phyloP scores from a whole-genome alignment of 495 filamentous ascomycete genomes.

The Penicillium paxilli region DNA sequence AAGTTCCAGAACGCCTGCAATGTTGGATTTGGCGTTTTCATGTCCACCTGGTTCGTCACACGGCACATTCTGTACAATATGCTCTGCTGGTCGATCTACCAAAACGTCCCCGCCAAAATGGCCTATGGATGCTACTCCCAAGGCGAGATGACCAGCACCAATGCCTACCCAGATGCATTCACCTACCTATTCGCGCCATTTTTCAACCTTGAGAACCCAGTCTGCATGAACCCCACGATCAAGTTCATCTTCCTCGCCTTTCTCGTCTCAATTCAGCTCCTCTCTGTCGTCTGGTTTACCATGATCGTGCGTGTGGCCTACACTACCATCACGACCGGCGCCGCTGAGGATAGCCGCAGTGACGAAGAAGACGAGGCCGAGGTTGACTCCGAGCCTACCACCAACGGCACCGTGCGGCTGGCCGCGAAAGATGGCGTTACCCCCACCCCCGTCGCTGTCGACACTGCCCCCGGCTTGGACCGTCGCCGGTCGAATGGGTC shows the following conservation, averaged over 20 bases:
- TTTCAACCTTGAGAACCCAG: slow-evolving; percentile 60
- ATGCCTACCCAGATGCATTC: slow-evolving; percentile 57
- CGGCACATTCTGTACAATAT: slow-evolving; percentile 79
- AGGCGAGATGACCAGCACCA: slow-evolving; percentile 51
- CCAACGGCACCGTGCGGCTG: slow-evolving; percentile 43
- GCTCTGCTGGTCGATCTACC: slow-evolving; percentile 78
- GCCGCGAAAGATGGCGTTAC: slow-evolving; percentile 27
- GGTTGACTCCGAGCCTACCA: slow-evolving; percentile 35
- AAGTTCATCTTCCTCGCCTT: slow-evolving; percentile 73
- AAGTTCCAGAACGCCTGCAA: slow-evolving; percentile 76
- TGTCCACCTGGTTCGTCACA: slow-evolving; percentile 78
- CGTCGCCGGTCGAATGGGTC: slow-evolving; percentile 45
- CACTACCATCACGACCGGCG: slow-evolving; percentile 70
- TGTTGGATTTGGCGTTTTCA: slow-evolving; percentile 80
- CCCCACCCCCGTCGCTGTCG: slow-evolving; percentile 24
- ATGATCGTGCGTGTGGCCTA: slow-evolving; percentile 82
- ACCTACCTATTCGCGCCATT: slow-evolving; percentile 70
- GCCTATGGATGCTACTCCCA: slow-evolving; percentile 69
- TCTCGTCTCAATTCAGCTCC: slow-evolving; percentile 73
- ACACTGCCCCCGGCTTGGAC: slow-evolving; percentile 40
- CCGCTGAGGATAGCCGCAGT: slow-evolving; percentile 82
- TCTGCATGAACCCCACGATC: slow-evolving; percentile 75
- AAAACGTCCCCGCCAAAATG: slow-evolving; percentile 64
- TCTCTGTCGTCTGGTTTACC: slow-evolving; percentile 85
- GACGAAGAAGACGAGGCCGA: slow-evolving; percentile 78